Evolutionary conservation across 2,329 filamentous ascomycete species (phyloP).

Genomic region (Trichoderma oligosporum): DNA sequence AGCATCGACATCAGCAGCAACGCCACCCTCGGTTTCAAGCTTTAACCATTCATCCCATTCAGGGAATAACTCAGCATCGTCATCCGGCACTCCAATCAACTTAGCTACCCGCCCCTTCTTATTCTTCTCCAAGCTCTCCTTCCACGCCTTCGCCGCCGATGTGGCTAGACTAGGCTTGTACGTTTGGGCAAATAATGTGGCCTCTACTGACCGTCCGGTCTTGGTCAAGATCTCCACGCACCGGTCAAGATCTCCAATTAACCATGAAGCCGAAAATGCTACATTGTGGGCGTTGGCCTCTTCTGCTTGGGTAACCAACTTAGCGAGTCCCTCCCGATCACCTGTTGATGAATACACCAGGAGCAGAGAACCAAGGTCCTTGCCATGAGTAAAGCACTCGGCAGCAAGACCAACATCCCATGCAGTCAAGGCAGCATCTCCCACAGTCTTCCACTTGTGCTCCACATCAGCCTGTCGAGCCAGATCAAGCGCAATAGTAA

Average conservation of each 20-base stretch:
- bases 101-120: constrained; percentile 84
- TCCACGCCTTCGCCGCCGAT: constrained; percentile 72
- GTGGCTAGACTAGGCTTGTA: constrained; percentile 80
- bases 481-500: constrained; percentile 80
- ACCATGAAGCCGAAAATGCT: constrained; percentile 86
- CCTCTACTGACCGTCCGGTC: constrained; percentile 78
- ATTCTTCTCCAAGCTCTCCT: constrained; percentile 72
- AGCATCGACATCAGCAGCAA: constrained; percentile 25
- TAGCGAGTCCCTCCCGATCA: constrained; percentile 68
- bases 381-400: constrained; percentile 88
- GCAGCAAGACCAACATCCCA: constrained; percentile 89
- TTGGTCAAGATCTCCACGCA: constrained; percentile 76
- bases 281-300: constrained; percentile 82
- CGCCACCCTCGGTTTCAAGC: constrained; percentile 69
- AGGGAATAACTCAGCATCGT: constrained; percentile 85
- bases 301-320: constrained; percentile 70
- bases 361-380: constrained; percentile 83
- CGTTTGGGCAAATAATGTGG: constrained; percentile 88
- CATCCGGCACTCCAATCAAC: constrained; percentile 75
- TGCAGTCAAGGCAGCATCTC: constrained; percentile 77
- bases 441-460: constrained; percentile 98
- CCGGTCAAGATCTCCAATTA: constrained; percentile 74
- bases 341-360: constrained; percentile 84
- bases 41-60: constrained; percentile 91
- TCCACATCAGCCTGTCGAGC: constrained; percentile 81